Base-by-base conservation (phyloP, 1,139 yeast genomes). In the Debaryomyces subglobosus region DNA sequence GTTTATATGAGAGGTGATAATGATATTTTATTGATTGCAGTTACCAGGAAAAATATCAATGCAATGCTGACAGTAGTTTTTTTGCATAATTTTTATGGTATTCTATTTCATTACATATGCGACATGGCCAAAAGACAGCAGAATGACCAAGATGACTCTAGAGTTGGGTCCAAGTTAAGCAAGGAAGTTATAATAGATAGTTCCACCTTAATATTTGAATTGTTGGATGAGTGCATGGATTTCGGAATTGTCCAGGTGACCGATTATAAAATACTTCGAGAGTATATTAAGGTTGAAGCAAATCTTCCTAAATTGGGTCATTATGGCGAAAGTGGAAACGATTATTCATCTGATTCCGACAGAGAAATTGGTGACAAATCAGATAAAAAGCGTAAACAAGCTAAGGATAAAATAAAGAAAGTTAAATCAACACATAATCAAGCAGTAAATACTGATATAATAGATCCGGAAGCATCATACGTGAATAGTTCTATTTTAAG, bases 401-500 rank as follows among this genome's bases (percentile, higher is more conserved):
- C 44, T 1, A 61, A 55, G 44, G 56, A 55, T 15, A 57, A 55
- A 24, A 62, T 62, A 16, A 49, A 56, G 12, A 51, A 54, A 27
- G 62, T 71, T 42, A 67, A 61, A 48, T 71, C 79, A 3, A 74
- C 79, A 0, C 73, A 70, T 48, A 75, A 74, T 54, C 74, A 69
- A 35, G 77, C 80, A 13, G 60, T 69, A 18, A 66, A 61, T 15
- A 57, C 71, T 1, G 75, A 72, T 46, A 66, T 63, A 9, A 54
- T 69, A n/a, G 59, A 59, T 1, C 53, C 65, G 13, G 68, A 69
- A 10, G 56, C 62, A 3, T 54, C 59, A 18, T 53, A 60, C 30
- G 73, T 86, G 51, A 86, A 87, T 59, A 81, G 89, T 42, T 80
- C 88, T 15, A 79, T 87, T 12, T 71, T 62, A 57, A 71, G 79